phyloP scores from a whole-genome alignment of 345 rosid genomes.

The Passiflora organensis region DNA sequence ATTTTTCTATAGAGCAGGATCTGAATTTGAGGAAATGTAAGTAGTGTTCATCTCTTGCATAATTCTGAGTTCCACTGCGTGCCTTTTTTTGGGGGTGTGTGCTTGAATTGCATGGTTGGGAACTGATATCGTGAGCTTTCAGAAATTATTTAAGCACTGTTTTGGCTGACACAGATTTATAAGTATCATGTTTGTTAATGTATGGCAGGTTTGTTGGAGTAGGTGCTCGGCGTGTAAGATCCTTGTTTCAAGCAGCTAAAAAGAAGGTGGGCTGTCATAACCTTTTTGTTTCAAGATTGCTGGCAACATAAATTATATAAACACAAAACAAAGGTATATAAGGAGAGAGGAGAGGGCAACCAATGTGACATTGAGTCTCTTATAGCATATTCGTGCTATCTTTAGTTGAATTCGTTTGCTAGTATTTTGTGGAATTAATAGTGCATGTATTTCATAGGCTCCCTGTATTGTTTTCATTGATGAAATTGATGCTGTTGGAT shows the following conservation, averaged over 20 bases:
- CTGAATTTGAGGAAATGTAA: conserved; percentile 99
- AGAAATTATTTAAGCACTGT: background rate
- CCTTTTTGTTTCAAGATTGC: background rate
- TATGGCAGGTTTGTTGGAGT: conserved; percentile 95
- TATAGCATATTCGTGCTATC: too few relatives aligned
- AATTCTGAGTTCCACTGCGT: background rate
- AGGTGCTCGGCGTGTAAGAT: conserved; percentile 94
- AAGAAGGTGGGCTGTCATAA: conserved; percentile 54
- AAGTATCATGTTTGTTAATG: conserved; percentile 11
- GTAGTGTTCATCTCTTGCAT: conserved; percentile 17
- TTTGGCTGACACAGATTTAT: background rate
- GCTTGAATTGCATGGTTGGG: background rate
- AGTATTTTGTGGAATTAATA: background rate
- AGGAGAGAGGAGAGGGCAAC: too few relatives aligned
- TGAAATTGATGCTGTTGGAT: conserved; percentile 98
- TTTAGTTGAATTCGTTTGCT: background rate
- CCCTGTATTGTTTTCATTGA: conserved; percentile 98
- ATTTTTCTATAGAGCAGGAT: conserved; percentile 96
- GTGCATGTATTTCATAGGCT: conserved; percentile 51
- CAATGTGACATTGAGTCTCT: too few relatives aligned
- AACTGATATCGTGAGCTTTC: background rate
- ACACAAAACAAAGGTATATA: background rate
- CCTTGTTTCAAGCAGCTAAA: conserved; percentile 95
- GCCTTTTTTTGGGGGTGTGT: background rate
- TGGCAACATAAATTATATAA: background rate